phyloP scores from a whole-genome alignment of 2,329 filamentous ascomycete species.

The Teratosphaeriaceae sp. region DNA sequence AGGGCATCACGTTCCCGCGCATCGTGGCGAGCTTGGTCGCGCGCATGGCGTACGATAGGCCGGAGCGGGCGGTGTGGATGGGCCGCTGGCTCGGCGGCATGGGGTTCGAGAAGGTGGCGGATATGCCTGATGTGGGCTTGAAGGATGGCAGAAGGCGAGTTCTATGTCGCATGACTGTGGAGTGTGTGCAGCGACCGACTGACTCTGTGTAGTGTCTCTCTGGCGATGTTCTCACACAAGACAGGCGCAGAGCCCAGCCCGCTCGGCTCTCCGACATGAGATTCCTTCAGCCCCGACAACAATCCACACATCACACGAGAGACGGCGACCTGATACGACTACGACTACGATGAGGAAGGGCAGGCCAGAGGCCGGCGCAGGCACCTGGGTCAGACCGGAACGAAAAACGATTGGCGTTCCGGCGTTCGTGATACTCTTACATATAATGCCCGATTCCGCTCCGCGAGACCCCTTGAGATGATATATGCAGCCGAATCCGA shows the following conservation, averaged over 20 bases:
- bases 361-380: neutral
- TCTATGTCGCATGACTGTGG: neutral
- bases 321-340: neutral
- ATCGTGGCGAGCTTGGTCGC: slow-evolving; percentile 32
- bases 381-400: neutral
- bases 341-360: neutral
- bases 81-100: slow-evolving; percentile 29
- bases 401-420: neutral
- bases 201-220: slow-evolving; percentile 12
- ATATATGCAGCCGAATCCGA: neutral
- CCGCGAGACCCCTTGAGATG: neutral
- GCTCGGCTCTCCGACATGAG: neutral
- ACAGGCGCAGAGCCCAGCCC: slow-evolving; percentile 18
- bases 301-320: too few species aligned
- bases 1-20: slow-evolving; percentile 13
- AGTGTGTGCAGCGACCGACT: neutral
- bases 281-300: too few species aligned
- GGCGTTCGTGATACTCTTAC: neutral
- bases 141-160: slow-evolving; percentile 23
- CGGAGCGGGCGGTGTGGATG: slow-evolving; percentile 29
- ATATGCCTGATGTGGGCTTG: slow-evolving; percentile 21
- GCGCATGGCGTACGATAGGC: slow-evolving; percentile 29
- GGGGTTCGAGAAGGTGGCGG: slow-evolving; percentile 24
- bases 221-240: slow-evolving; percentile 22
- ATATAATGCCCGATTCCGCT: neutral